A percentile compares a stretch with the other conserved stretches of the same genome.
Evolutionary conservation across 768 basidiomycete genomes (phyloP).

Genomic region (Hericium erinaceus): DNA sequence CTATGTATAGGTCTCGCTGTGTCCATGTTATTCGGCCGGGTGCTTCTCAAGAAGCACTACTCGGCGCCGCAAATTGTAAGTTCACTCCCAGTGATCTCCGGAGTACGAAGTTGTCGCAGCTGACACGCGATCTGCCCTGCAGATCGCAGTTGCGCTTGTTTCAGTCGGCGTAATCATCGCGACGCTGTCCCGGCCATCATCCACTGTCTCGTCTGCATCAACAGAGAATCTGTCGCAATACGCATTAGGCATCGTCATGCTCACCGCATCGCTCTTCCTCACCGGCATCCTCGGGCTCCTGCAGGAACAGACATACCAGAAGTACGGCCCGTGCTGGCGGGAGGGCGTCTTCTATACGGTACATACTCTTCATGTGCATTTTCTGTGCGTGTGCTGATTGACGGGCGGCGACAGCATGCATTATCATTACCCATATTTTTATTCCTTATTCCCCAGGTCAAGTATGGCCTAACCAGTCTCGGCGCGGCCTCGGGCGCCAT

Average conservation of each 20-base stretch:
- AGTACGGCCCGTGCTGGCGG: conserved; percentile 72
- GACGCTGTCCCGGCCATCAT: conserved; percentile 52
- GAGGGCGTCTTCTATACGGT: conserved; percentile 84
- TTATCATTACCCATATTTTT: conserved; percentile 72
- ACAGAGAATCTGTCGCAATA: conserved; percentile 31
- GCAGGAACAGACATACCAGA: conserved; percentile 68
- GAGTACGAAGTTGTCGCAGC: background rate
- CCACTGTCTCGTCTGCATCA: conserved; percentile 17
- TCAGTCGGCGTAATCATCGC: conserved; percentile 64
- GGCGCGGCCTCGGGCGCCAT: conserved; percentile 25
- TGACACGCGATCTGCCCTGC: background rate
- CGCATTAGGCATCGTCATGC: conserved; percentile 57
- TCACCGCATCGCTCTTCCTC: conserved; percentile 55
- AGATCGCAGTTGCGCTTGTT: conserved; percentile 61
- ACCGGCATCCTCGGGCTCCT: conserved; percentile 62
- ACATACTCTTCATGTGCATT: conserved; percentile 11
- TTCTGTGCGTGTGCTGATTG: background rate
- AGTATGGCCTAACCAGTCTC: conserved; percentile 44
- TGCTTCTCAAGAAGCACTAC: conserved; percentile 12
- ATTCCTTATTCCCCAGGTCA: conserved; percentile 48
- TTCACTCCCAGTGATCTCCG: background rate
- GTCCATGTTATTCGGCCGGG: conserved; percentile 13
- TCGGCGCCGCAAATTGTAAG: background rate
- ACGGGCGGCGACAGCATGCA: conserved; percentile 44
- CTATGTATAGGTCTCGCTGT: conserved; percentile 10